phyloP scores from a whole-genome alignment of 176 grass and related monocot genomes.

The Oryza officinalis region DNA sequence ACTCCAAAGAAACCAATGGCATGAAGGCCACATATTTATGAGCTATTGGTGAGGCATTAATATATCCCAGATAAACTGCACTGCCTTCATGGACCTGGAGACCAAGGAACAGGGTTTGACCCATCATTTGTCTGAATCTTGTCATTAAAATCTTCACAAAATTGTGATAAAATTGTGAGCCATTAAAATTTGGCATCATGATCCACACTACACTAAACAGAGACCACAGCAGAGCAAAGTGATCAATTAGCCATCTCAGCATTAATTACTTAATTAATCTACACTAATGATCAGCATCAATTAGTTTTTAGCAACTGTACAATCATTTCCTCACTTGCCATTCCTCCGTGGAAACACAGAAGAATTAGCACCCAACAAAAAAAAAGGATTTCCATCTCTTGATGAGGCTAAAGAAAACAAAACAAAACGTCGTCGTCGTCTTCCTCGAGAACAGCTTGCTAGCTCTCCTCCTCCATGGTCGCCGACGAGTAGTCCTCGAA shows the following conservation, averaged over 20 bases:
- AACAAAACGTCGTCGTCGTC: not conserved
- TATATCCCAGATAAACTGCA: constrained; percentile 2
- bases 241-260: constrained; percentile 18
- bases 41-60: constrained; percentile 10
- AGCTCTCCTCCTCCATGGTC: constrained; percentile 46
- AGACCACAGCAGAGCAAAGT: not conserved
- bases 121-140: not conserved
- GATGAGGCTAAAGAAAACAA: not conserved
- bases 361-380: not conserved
- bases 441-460: not conserved
- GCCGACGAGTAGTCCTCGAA: constrained; percentile 64
- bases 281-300: constrained; percentile 39
- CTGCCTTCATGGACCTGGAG: not conserved
- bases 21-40: constrained; percentile 18
- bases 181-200: not conserved
- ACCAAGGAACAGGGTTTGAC: not conserved
- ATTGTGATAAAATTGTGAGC: too few species aligned
- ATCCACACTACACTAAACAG: not conserved
- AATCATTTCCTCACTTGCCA: constrained; percentile 32
- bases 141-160: not conserved
- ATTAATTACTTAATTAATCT: constrained; percentile 18
- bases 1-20: not conserved
- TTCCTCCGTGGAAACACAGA: constrained; percentile 12
- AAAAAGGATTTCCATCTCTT: constrained; percentile 17
- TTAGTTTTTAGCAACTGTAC: constrained; percentile 55